Conservation (phyloP, 176 grass and related monocot species). For the Alopecurus myosuroides region DNA sequence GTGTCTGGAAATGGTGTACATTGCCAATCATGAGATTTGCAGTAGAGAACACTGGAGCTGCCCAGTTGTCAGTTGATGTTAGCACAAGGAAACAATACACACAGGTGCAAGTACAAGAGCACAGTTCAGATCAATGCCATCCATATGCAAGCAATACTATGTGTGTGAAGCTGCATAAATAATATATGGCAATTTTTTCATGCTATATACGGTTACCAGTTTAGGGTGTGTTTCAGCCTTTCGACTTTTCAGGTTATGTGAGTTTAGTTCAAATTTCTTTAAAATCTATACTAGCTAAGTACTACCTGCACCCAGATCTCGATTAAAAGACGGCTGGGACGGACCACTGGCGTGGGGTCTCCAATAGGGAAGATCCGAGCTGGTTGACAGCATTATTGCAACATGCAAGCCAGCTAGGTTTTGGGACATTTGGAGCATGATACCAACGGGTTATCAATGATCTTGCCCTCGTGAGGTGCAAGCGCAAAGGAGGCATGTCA, state of each 20-base stretch:
- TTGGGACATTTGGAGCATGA: slow-evolving; percentile 31
- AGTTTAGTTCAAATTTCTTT: not conserved
- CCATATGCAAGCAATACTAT: slow-evolving; percentile 2
- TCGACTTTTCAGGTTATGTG: not conserved
- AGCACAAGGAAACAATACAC: not conserved
- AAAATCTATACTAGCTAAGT: slow-evolving; percentile 9
- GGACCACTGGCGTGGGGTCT: slow-evolving; percentile 15
- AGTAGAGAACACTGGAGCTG: not conserved
- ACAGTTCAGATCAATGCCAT: slow-evolving; percentile 15
- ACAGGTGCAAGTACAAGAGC: slow-evolving; percentile 11
- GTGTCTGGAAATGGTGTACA: not conserved
- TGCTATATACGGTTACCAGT: not conserved
- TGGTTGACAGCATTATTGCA: slow-evolving; percentile 48
- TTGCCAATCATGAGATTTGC: not conserved
- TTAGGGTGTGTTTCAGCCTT: not conserved
- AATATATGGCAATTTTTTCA: not conserved
- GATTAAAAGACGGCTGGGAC: not conserved
- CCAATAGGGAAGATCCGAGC: slow-evolving; percentile 32
- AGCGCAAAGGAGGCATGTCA: slow-evolving; percentile 46
- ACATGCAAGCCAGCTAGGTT: slow-evolving; percentile 41
- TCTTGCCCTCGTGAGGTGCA: slow-evolving; percentile 25
- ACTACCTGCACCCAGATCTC: slow-evolving; percentile 12
- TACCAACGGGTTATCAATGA: slow-evolving; percentile 30
- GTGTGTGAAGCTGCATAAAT: not conserved
- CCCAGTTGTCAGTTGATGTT: not conserved